Evolutionary conservation across 345 rosid species (phyloP), one percentile per base, ranked within the genome.

Genomic region (Eutrema japonicum): DNA sequence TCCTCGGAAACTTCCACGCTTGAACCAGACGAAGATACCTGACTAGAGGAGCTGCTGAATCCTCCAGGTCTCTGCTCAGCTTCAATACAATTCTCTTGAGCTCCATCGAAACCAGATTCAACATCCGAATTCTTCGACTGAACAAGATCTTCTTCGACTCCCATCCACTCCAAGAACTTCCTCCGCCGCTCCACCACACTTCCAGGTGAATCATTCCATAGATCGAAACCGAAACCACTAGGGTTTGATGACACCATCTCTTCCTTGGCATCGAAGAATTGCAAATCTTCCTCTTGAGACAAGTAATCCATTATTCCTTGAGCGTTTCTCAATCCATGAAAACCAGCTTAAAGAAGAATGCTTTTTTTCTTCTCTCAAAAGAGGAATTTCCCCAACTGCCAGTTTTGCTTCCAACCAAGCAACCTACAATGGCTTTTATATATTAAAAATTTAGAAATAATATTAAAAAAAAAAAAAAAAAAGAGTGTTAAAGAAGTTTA

Each of bases 241-340:
- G 68, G 77, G 66, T 36, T 54, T 50, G 83, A 76, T 62, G 83
- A 68, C 77, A 82, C 72, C 65, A 83, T 73, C 68, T 89, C 94
- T 48, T 86, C 90, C 18, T 56, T 75, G 33, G 96, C 92, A 80
- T 93, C 97, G 18, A 88, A 91, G 72, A 91, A 93, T 6, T 67
- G 82, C 53, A 62, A 72, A 58, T 81, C 90, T 79, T 88, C 89
- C 18, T 83, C 98, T 68, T 82, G 89, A 62, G 81, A 71, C 61
- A 83, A 82, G 80, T 88, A 77, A 68, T 83, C 91, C 97, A 93
- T 93, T 77, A 68, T 80, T 77, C 78, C 76, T 64, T 61, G 50
- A 76, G 80, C 80, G 12, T 52, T 33, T 12, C 71, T 85, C 89
- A 89, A 83, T 87, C 92, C 92, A 90, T 89, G 85, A 87, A 86